Base-by-base conservation (phyloP, 2,329 filamentous ascomycete species). In the Lachnellula cervina region DNA sequence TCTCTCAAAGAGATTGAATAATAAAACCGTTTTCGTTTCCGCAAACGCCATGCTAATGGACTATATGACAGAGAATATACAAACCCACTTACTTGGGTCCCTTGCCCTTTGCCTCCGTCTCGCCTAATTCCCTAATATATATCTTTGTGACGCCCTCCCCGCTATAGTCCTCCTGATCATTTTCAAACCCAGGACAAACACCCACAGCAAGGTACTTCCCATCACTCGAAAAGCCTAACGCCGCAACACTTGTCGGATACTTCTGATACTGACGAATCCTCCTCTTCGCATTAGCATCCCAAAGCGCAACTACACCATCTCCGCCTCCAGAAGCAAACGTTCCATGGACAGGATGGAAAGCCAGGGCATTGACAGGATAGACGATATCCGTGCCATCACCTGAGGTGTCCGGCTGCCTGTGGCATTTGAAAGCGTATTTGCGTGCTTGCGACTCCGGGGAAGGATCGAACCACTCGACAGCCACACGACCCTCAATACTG, bases 381-480 rank as follows among this genome's bases (percentile, higher is more conserved):
- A 90, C 84, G 2, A 89, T 77, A 67, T 90, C 87, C 80, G 52
- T 76, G 70, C 32, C 71, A 40, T 81, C 80, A 9, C 80, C 79
- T 42, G 86, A 80, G 2, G 82, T 73, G 9, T 78, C 79, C 1
- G 84, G 80, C 71, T 96, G 90, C 4, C 94, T 83, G 73, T 99
- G 94, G 73, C 94, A 99, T 73, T 99, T 99, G 82, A 99, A 99
- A 14, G 94, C 94, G 71, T 97, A 99, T 72, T 97, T 97, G 63
- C 92, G 83, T 40, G 89, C 87, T 74, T 97, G 92, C 4, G 89
- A 92, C 71, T 93, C 89, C 43, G 84, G 78, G 5, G 85, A 89
- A 16, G 94, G 89, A 69, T 97, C 94, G 70, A 99, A 97, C 90
- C 92, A 97, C 72, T 99, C 94, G 1, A 99, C 94, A 0, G 92